Base-by-base conservation (phyloP, 2,329 filamentous ascomycete species). In the Plectosphaerella cucumerina region DNA sequence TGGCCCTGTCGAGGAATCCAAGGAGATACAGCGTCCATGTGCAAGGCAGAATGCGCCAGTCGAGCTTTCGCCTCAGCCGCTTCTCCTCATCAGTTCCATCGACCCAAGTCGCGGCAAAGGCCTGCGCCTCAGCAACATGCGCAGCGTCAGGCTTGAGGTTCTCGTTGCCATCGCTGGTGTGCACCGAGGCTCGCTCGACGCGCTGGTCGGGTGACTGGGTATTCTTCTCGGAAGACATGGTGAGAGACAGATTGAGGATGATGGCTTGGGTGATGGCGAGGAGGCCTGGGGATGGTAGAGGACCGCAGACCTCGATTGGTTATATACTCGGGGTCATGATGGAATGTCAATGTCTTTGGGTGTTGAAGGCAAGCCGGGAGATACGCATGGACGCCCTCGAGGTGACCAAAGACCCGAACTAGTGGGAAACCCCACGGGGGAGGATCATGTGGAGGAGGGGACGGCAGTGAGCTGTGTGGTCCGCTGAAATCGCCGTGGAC, bases 1-100 rank as follows among this genome's bases (percentile, higher is more conserved):
- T 60, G 8, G 58, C 53, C 12, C 59, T 50, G 47, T 60, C 59
- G 6, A 59, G 55, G 39, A 53, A 56, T 3, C 55, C 56, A 9
- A 60, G 50, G 3, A 58, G 47, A 44, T 59, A 61, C 2, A 61
- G 49, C 11, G 59, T 48, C 58, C 57, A 61, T 10, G 49, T 51
- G 43, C 56, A 58, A 11, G 52, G 49, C 8, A 54, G 47, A 20
- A 54, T 52, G 18, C 49, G 46, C 52, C 49, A 52, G 26, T 54
- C 52, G 5, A 54, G 49, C 35, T 54, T 54, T 17, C 50, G 52
- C 12, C 43, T 22, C 12, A 52, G 50, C 15, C 46, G 45, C 50
- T 48, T 54, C 50, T 54, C 52, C 46, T 54, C 53, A 43, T 54
- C 53, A 50, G 55, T 53, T 14, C 53, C 50, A 18, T 23, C 56